phyloP scores from a whole-genome alignment of 305 asterid genomes.

The Salvia sclarea region DNA sequence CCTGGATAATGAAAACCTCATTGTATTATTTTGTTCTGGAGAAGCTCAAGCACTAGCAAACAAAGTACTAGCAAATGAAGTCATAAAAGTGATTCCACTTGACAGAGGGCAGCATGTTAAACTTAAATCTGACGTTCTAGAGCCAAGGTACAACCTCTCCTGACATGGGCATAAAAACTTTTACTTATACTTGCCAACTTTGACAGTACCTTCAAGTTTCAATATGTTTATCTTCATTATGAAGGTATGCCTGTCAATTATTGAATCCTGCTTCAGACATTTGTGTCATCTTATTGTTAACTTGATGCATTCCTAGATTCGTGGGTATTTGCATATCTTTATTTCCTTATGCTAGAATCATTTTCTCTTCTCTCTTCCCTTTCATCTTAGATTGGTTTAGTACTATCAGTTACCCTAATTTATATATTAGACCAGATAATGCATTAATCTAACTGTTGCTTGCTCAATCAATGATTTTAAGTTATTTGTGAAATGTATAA shows the following conservation, averaged over 20 bases:
- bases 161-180: constrained; percentile 15
- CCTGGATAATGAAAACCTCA: constrained; percentile 69
- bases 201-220: constrained; percentile 7
- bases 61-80: constrained; percentile 75
- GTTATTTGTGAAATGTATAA: not conserved
- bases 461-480: not conserved
- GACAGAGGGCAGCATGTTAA: constrained; percentile 98
- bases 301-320: constrained; percentile 16
- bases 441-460: constrained; percentile 8
- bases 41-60: constrained; percentile 64
- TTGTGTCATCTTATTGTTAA: constrained; percentile 13
- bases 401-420: not conserved
- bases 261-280: constrained; percentile 16
- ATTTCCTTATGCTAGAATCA: not conserved
- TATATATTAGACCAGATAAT: not conserved
- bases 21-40: constrained; percentile 83
- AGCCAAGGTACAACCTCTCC: constrained; percentile 69
- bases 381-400: not conserved
- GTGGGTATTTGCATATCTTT: constrained; percentile 21
- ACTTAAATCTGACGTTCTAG: constrained; percentile 77
- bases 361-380: not conserved
- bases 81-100: constrained; percentile 83
- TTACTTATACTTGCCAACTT: constrained; percentile 2
- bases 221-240: not conserved
- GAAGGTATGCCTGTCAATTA: constrained; percentile 2